Base-by-base conservation (phyloP, 192 early-diverging fungal genomes). In the Backusella westeae region DNA sequence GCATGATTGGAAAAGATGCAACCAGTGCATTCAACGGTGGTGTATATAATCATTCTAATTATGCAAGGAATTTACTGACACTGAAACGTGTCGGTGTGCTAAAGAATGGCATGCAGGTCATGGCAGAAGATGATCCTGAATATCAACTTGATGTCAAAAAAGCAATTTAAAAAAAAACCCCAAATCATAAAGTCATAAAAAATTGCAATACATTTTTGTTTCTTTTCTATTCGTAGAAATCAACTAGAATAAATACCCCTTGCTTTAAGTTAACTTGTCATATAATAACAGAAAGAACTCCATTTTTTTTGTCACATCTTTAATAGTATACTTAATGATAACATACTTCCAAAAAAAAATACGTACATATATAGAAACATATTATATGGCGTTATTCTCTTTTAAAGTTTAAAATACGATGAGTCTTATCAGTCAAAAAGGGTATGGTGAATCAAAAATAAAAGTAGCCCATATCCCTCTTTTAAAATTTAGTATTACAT, bases 31-130 rank as follows among this genome's bases (percentile, higher is more conserved):
- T 97, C 85, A 94, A 97, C 74, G 96, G 97, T 34, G 95, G 93
- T 65, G 88, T 97, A n/a, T 96, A 97, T 82, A 85, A 93, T 75
- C 97, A 98, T 82, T 89, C 91, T 76, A 97, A 95, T 74, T 94
- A 93, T 35, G 96, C 96, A 3, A 85, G 94, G 46, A 93, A 96
- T 82, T 83, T 98, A 71, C 82, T 95, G 87, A 87, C 90, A 12
- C 85, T 85, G 69, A 89, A 93, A 89, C 86, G 93, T 66, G 84
- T 93, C 67, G 92, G 89, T 74, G 87, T 90, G 41, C 78, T 90
- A 17, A 77, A 81, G 65, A 87, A 78, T 76, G 89, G 89, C 69
- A 83, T 80, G 78, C 67, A 80, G 68, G 75, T 83, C 6, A 78
- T 79, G 75, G 6, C 59, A 23, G 74, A 75, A 9, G 38, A 39